Evolutionary conservation across 2,329 filamentous ascomycete genomes (phyloP).

Genomic region (Colletotrichum siamense): DNA sequence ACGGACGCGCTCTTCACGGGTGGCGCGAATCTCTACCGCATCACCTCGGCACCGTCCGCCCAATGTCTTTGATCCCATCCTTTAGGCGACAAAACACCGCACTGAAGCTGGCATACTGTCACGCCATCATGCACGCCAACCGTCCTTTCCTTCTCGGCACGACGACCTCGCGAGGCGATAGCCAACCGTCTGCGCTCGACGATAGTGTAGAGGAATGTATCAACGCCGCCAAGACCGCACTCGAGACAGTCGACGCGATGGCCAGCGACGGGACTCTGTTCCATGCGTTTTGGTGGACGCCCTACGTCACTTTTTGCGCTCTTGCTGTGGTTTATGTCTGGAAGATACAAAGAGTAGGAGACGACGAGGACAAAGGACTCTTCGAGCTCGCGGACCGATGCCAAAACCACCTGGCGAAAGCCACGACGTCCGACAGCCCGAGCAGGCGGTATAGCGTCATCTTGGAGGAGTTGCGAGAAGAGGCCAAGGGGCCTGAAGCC

Average conservation of each 20-base stretch:
- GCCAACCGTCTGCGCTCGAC: constrained; percentile 46
- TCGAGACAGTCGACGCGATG: constrained; percentile 48
- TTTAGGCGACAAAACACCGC: constrained; percentile 57
- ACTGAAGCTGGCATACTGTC: constrained; percentile 58
- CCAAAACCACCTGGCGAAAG: constrained; percentile 47
- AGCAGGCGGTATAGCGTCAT: constrained; percentile 57
- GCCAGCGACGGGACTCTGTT: constrained; percentile 33
- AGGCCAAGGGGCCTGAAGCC: constrained; percentile 27
- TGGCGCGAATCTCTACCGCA: constrained; percentile 47
- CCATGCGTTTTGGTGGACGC: constrained; percentile 57
- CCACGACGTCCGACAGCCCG: constrained; percentile 43
- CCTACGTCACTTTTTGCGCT: constrained; percentile 60
- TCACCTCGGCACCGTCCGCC: constrained; percentile 47
- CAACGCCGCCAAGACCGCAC: constrained; percentile 48
- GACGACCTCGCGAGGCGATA: constrained; percentile 33
- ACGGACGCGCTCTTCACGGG: constrained; percentile 41
- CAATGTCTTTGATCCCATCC: constrained; percentile 48
- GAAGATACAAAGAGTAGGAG: constrained; percentile 35
- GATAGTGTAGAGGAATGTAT: constrained; percentile 47
- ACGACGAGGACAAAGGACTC: constrained; percentile 10
- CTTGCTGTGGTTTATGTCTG: constrained; percentile 60
- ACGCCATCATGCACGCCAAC: constrained; percentile 62
- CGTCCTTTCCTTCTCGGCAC: constrained; percentile 55
- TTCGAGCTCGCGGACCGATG: constrained; percentile 42
- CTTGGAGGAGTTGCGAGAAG: constrained; percentile 54